Base-by-base conservation (phyloP, 2,329 filamentous ascomycete genomes). In the Cladosporium sp. region DNA sequence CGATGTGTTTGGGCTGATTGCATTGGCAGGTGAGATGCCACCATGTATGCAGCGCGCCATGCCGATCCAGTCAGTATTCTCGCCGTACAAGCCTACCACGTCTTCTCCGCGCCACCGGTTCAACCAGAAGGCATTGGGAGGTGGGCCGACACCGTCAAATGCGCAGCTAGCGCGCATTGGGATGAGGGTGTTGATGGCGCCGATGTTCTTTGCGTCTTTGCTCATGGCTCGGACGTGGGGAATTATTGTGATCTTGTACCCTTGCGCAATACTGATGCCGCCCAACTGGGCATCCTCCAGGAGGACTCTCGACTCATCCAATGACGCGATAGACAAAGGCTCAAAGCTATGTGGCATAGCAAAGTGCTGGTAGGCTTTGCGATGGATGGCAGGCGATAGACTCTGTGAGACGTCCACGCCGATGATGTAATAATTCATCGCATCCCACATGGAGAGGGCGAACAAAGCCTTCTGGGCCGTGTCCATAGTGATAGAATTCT, bases 281-380 rank as follows among this genome's bases (percentile, higher is more conserved):
- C 49, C 49, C 28, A 52, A 12, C 12, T 52, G 24, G 21, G 49
- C 15, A 30, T 52, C 49, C 12, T 15, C 14, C 26, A 52, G 30
- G 21, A 52, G 49, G 15, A 24, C 5, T 52, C 49, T 24, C 2
- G 12, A 52, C 49, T 28, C 49, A 28, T 52, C 49, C 24, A 52
- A 26, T 18, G 49, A 52, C 49, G 21, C 49, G 26, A 52, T 52
- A 10, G 49, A 52, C 49, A 52, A 28, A 10, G 49, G 28, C 49
- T 52, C 24, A 15, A 52, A 52, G 28, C 24, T 52, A 18, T 52
- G 49, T 11, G 49, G 49, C 49, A 52, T 30, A 18, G 49, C 49
- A 28, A 52, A 52, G 26, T 52, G 26, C 28, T 52, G 49, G 49
- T 52, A 52, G 24, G 49, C 49, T 52, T 52, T 52, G 49, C 26